Base-by-base conservation (phyloP, 768 basidiomycete species). In the Auriculariales sp. region DNA sequence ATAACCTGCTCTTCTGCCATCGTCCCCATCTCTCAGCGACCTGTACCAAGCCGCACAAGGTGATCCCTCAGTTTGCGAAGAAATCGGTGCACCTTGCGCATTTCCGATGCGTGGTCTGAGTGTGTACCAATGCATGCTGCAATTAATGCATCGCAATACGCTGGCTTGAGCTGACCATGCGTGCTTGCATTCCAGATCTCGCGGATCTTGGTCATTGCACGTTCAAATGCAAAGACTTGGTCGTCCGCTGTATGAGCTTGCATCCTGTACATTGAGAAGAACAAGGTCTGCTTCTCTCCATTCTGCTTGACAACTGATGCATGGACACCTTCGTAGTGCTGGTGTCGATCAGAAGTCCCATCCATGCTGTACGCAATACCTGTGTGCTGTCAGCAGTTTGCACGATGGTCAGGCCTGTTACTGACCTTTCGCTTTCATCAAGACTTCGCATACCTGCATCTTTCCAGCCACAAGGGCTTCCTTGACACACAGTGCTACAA, bases 91-190 rank as follows among this genome's bases (percentile, higher is more conserved):
- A 55, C 49, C 50, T 62, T 60, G 51, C 60, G 63, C 27, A 60
- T 61, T 34, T 65, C 65, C n/a, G 52, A 53, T 1, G 61, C 62
- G 49, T 64, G 65, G 49, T 65, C 63, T 24, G 54, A 55, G 24
- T 49, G 51, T 25, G 59, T 49, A 3, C 56, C 57, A 10, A 44
- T 25, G 12, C 14, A 11, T 3, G 28, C 22, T 6, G 39, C 11
- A 5, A 44, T 19, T 44, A 19, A 25, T 25, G n/a, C 22, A 22
- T 44, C 19, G n/a, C 12, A 7, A 44, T 25, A 25, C 12, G 39
- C n/a, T 25, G 12, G 6, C 22, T 10, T 44, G 28, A 15, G 9
- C 22, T n/a, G n/a, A n/a, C n/a, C 39, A 19, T 24, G 39, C 3
- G 39, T 19, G 22, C 17, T 15, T 4, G 9, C 6, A 25, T 19